Evolutionary conservation across 331 rosid genomes (phyloP).

Genomic region (Arachis monticola): DNA sequence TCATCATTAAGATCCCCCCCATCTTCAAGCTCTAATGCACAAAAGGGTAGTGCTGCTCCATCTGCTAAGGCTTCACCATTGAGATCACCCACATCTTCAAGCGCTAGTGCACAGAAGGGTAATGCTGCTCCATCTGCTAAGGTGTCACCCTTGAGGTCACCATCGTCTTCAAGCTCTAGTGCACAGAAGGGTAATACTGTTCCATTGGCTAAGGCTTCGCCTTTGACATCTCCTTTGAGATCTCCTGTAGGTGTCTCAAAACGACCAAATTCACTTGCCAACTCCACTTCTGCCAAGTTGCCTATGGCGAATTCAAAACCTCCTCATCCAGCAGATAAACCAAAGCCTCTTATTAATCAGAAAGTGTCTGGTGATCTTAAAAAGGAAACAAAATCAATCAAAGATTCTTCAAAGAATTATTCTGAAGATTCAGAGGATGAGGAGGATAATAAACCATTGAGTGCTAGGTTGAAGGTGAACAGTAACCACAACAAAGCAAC

Average conservation of each 20-base stretch:
- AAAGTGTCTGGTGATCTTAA: conserved; percentile 46
- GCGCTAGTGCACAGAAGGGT: no score
- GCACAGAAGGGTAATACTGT: no score
- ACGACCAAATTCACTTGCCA: conserved; percentile 48
- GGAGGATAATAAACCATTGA: conserved; percentile 75
- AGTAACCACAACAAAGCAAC: conserved; percentile 41
- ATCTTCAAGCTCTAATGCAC: no score
- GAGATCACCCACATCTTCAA: no score
- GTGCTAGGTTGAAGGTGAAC: conserved; percentile 53
- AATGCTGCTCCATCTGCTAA: no score
- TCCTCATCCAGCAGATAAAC: conserved; percentile 16
- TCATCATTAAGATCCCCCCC: conserved; percentile 47
- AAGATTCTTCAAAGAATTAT: conserved; percentile 16
- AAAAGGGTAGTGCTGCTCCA: no score
- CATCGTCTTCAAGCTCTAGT: no score
- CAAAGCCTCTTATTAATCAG: conserved; percentile 39
- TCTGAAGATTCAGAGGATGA: conserved; percentile 63
- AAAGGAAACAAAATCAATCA: conserved; percentile 48
- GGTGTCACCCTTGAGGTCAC: no score
- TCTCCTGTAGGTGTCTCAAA: conserved; percentile 49
- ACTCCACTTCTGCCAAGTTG: conserved; percentile 43
- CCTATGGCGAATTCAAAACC: neutral
- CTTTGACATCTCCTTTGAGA: no score
- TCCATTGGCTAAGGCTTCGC: no score
- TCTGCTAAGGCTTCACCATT: no score